Evolutionary conservation across 2,329 filamentous ascomycete species (phyloP), one percentile per base, ranked within the genome.

Genomic region (Lasiodiplodia sp.): DNA sequence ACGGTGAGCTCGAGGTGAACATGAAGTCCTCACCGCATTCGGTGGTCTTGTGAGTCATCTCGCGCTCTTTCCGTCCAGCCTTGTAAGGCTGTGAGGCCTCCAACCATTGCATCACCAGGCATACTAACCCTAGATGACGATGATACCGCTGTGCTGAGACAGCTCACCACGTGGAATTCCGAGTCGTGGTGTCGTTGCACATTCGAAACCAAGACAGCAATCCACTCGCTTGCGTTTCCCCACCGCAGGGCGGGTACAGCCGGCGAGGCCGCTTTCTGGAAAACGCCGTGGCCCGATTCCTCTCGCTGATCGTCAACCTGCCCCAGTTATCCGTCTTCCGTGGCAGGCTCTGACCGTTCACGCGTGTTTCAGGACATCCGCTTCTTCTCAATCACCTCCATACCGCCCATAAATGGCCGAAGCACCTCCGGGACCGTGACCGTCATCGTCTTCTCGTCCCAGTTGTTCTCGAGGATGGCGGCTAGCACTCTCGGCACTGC

Each of bases 401-500:
- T 72, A 1, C 79, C 79, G 68, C 90, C 91, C 94, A 99, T 97
- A 86, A 90, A 98, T 25, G 88, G 88, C 75, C 91, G 86, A 77
- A 99, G 80, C 21, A 91, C 92, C 80, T 93, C 88, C 0, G 96
- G 96, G 7, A 99, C 87, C 1, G 84, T 83, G 8, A 98, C 92
- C 1, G 86, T 87, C 74, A 84, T 85, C 23, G 84, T 85, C 28
- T 83, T 76, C 75, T 94, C 91, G 75, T 96, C 88, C 92, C 94
- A 99, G 0, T 93, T 91, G 75, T 94, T 93, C 84, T 99, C 96
- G 72, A 99, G 78, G 63, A 99, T 85, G 6, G 94, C 94, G 28
- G 96, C 94, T 69, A 99, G 78, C 14, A 99, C 92, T 65, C 96
- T 87, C 3, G 96, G 96, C 47, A 98, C 91, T 0, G 96, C 96